phyloP scores from a whole-genome alignment of 2,329 filamentous ascomycete species.

The Diaporthe helianthi region DNA sequence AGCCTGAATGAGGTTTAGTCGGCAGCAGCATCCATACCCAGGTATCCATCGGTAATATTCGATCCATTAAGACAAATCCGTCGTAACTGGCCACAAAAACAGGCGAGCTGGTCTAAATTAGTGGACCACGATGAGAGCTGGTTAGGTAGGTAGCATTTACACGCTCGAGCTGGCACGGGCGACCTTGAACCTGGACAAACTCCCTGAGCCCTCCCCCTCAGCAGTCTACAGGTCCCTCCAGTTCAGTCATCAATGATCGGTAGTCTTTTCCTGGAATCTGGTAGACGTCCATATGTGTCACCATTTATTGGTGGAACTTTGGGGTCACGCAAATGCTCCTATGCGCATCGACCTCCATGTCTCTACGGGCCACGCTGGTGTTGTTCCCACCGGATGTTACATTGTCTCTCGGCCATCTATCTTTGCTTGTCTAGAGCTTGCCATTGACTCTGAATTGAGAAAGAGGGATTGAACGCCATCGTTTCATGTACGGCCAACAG shows the following conservation, averaged over 20 bases:
- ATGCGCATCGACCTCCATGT: not conserved
- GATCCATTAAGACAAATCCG: constrained; percentile 10
- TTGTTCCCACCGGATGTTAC: constrained; percentile 10
- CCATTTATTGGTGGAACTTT: constrained; percentile 21
- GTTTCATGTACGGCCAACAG: constrained; percentile 21
- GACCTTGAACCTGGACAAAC: not conserved
- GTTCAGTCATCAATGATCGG: not conserved
- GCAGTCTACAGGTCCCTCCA: not conserved
- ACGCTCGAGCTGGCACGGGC: not conserved
- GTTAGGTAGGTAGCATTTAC: not conserved
- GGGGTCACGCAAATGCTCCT: not conserved
- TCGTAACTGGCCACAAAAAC: not conserved
- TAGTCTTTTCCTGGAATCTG: not conserved
- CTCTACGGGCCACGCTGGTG: not conserved
- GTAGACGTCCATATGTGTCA: not conserved
- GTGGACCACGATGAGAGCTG: too few species aligned
- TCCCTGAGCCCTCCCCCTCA: not conserved
- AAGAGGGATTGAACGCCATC: not conserved
- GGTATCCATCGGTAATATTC: constrained; percentile 1
- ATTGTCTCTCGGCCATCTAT: constrained; percentile 7
- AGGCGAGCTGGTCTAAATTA: too few species aligned
- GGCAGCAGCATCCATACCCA: not conserved
- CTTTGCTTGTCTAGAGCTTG: not conserved
- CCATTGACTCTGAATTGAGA: not conserved
- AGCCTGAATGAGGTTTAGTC: constrained; percentile 16